Base-by-base conservation (phyloP, 1,284 basidiomycete species). In the Bondarzewia mesenterica region DNA sequence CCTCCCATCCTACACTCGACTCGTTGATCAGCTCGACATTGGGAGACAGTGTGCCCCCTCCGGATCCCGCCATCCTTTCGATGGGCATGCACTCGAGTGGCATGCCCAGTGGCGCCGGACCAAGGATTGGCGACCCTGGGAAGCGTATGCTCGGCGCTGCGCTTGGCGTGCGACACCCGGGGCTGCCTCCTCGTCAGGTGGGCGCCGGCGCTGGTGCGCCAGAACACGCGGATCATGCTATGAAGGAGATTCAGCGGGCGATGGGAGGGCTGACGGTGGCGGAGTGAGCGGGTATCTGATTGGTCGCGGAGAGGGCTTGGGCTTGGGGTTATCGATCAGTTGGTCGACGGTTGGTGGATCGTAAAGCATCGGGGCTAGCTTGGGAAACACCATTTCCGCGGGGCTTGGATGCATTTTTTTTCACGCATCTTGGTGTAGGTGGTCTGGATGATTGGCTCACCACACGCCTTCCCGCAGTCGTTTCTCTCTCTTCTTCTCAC, bases 141-240 rank as follows among this genome's bases (percentile, higher is more conserved):
- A 87, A 86, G 69, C 74, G 87, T 58, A 90, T 90, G 86, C 72
- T 90, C 29, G 88, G 86, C 44, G 82, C 82, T 50, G 87, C 86
- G 26, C 70, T 90, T 52, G 88, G 87, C 44, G 74, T 90, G 48
- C 75, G 86, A 64, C 86, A 89, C 65, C 87, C 87, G 21, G 72
- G 74, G 35, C 69, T 89, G 48, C 76, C 74, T 18, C 77, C 81
- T 35, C 76, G 85, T 52, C 62, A 76, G 42, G 59, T 82, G 52
- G 75, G 67, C 49, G 59, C 80, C 52, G 75, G 66, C 49, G 72
- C 22, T 4, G 42, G 29, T 4, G 38, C 15, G 10, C 38, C n/a
- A 18, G 38, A 40, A 10, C 10, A 73, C 42, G 68, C 79, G 42
- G 82, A 82, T 51, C 81, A 80, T 57, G 77, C 78, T 2, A 73